These are phyloP conservation scores for Lactifluus subvellereus DNA, from an alignment of 768 basidiomycete genomes.

Conservation along the genomic window DNA sequence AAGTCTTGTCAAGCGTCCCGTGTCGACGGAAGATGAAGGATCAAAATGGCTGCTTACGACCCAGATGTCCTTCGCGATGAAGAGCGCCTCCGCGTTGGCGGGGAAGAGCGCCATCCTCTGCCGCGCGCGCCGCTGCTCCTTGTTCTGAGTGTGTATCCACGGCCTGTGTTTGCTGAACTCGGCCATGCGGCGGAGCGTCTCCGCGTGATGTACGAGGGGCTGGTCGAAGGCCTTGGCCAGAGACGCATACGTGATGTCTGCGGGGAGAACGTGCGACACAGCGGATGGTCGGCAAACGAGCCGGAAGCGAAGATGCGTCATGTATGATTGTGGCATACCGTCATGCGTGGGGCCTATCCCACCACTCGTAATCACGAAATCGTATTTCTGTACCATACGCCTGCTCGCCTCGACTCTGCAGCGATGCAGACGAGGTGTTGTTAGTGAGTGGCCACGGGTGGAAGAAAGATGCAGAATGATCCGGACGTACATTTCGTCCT, in stretches of 20 bases:
- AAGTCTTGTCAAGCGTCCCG: slow-evolving; percentile 15
- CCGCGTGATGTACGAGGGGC: slow-evolving; percentile 63
- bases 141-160: slow-evolving; percentile 55
- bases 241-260: slow-evolving; percentile 86
- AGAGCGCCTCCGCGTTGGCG: slow-evolving; percentile 67
- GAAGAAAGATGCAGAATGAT: neutral
- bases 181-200: slow-evolving; percentile 70
- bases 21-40: neutral
- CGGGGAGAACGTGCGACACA: neutral
- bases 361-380: slow-evolving; percentile 86
- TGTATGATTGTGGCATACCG: slow-evolving; percentile 40
- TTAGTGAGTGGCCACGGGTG: neutral
- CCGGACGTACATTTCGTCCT: slow-evolving; percentile 75
- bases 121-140: slow-evolving; percentile 70
- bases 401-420: slow-evolving; percentile 72
- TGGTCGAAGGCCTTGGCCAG: slow-evolving; percentile 81
- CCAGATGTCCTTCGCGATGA: slow-evolving; percentile 77
- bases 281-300: neutral
- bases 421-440: neutral
- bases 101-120: slow-evolving; percentile 92
- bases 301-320: neutral
- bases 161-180: slow-evolving; percentile 51
- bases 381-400: slow-evolving; percentile 74
- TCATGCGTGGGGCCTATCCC: slow-evolving; percentile 92
- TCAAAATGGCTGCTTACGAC: slow-evolving; percentile 48